Base-by-base conservation (phyloP, 2,329 filamentous ascomycete species). In the Aspergillus fumigatiaffinis region DNA sequence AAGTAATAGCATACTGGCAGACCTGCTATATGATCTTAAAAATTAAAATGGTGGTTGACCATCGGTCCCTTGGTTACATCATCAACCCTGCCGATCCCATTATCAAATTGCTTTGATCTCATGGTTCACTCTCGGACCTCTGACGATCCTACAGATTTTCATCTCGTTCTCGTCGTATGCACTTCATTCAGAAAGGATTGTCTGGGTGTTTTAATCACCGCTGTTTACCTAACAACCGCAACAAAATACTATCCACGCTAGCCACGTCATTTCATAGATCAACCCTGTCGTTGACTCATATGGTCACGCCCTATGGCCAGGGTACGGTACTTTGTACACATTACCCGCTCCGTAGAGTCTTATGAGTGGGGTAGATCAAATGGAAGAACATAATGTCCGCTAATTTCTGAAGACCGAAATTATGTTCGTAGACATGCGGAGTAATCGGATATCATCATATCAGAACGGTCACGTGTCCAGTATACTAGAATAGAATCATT, bases 141-240 rank as follows among this genome's bases (percentile, higher is more conserved):
- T 46, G 57, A 47, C 42, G 54, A 59, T 59, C 57, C n/a, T 35
- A 51, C 46, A 46, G 41, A 51, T 14, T 42, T 58, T 56, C 52
- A 47, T 46, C 7, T 42, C 38, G 17, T 12, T 51, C 57, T 64
- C 60, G 51, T 63, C 44, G 28, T 59, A 53, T 44, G 61, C 61
- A 58, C 62, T 53, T 9, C 32, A 54, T 60, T 20, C 12, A 57
- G 60, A 38, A 59, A 61, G 46, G 60, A 62, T 62, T 60, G 29
- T 55, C 58, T n/a, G 32, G 1, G 1, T 4, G 17, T 4, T 35
- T 0, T 14, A 17, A 35, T 5, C 32, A 35, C 29, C 12, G 12
- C 29, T 2, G 29, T 35, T 4, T 35, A 14, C 12, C 12, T 2
- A 14, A 5, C 12, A 35, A 14, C 32, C 4, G 32, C 32, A 35